Percentiles rank a stretch among this genome's conserved stretches.
phyloP scores from a whole-genome alignment of 768 basidiomycete species.

The Phanerodontia chrysosporium region DNA sequence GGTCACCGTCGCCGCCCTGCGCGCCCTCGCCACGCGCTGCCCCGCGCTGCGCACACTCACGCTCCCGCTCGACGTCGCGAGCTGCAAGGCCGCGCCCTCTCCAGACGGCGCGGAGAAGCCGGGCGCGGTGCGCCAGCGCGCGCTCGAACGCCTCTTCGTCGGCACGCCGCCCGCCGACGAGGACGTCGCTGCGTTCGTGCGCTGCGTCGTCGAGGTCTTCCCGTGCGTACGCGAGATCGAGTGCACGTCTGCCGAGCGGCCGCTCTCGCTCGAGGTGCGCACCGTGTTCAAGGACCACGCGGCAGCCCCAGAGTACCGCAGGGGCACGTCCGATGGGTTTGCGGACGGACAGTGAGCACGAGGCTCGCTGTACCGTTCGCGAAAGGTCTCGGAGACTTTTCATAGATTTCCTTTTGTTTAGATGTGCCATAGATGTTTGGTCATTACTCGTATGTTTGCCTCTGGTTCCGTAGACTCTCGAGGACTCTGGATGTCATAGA shows the following conservation, averaged over 20 bases:
- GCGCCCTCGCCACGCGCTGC: constrained; percentile 19
- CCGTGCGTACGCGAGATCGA: constrained; percentile 12
- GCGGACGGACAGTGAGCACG: constrained; percentile 16
- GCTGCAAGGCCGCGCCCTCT: constrained; percentile 2
- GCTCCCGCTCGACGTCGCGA: constrained; percentile 18
- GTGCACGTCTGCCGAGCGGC: constrained; percentile 4
- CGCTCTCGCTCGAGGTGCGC: constrained; percentile 7
- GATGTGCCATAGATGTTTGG: too few species aligned
- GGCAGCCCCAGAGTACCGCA: background rate
- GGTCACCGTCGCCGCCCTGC: constrained; percentile 19
- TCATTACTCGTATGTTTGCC: too few species aligned
- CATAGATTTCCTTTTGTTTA: background rate
- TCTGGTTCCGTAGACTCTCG: too few species aligned
- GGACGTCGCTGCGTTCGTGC: constrained; percentile 9
- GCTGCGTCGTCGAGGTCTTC: constrained; percentile 4
- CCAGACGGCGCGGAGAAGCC: background rate
- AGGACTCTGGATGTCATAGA: too few species aligned
- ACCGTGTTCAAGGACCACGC: background rate
- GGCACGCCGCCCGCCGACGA: background rate
- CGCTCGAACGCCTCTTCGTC: constrained; percentile 4
- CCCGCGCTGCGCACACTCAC: constrained; percentile 19
- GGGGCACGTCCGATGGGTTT: constrained; percentile 13
- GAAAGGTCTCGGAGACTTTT: background rate
- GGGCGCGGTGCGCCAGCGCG: background rate
- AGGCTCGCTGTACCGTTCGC: constrained; percentile 15